Percentiles rank a stretch among this genome's conserved stretches.
These are phyloP conservation scores for Hypoxylon sp. DNA, from an alignment of 2,329 filamentous ascomycete genomes.

Conservation along the genomic window DNA sequence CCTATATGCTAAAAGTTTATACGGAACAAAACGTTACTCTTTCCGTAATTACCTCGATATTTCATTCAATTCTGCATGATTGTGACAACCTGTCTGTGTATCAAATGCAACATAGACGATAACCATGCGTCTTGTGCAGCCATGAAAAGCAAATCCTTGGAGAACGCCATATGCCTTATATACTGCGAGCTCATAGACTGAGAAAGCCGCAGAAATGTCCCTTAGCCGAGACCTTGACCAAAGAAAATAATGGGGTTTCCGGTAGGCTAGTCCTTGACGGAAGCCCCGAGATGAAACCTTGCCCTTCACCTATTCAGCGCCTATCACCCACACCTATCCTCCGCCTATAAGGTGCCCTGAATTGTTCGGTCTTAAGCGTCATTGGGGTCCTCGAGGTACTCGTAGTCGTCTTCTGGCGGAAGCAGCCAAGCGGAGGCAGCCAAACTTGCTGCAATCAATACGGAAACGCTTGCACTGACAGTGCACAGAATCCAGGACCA, in stretches of 20 bases:
- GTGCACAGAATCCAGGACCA: constrained; percentile 82
- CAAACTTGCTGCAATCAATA: constrained; percentile 71
- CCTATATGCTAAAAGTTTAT: constrained; percentile 19
- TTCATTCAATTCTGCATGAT: constrained; percentile 16
- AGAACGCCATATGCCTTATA: constrained; percentile 43
- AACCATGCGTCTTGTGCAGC: constrained; percentile 37
- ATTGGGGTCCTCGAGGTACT: constrained; percentile 70
- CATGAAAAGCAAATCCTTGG: constrained; percentile 26
- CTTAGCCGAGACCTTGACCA: constrained; percentile 19
- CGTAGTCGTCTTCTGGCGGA: constrained; percentile 88
- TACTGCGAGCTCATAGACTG: constrained; percentile 24
- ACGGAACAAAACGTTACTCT: constrained; percentile 20
- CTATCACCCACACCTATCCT: background rate
- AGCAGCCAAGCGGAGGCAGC: constrained; percentile 77
- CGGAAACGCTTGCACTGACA: constrained; percentile 67
- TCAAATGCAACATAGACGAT: constrained; percentile 38
- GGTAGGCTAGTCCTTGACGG: background rate
- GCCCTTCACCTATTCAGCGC: background rate
- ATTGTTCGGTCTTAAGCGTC: constrained; percentile 63
- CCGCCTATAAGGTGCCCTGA: constrained; percentile 7
- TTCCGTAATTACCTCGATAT: constrained; percentile 27
- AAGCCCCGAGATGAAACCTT: background rate
- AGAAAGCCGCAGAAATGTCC: constrained; percentile 21
- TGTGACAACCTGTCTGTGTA: constrained; percentile 22
- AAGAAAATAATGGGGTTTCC: constrained; percentile 16